Evolutionary conservation across 148 eudicot genomes (phyloP).

Genomic region (Vaccinium vitisidaea): DNA sequence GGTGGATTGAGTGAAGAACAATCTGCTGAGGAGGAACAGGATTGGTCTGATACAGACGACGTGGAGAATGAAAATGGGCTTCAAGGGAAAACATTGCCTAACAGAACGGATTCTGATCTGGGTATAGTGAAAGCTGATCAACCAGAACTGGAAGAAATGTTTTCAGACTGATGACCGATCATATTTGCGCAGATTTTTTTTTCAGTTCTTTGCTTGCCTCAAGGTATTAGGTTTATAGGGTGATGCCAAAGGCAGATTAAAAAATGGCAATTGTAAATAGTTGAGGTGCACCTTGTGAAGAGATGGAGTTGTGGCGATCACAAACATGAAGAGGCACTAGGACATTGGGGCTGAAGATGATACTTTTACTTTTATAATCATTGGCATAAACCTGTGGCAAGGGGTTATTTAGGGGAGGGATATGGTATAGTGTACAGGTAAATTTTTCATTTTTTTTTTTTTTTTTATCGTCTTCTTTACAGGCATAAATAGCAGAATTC

Average conservation of each 20-base stretch:
- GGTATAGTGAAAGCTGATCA: slow-evolving; percentile 21
- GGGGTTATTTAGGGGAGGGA: neutral
- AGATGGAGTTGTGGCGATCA: neutral
- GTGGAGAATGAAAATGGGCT: slow-evolving; percentile 24
- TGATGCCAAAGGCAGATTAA: slow-evolving; percentile 1
- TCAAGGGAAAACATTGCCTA: slow-evolving; percentile 16
- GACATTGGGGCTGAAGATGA: slow-evolving; percentile 5
- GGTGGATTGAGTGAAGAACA: slow-evolving; percentile 31
- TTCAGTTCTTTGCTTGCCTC: neutral
- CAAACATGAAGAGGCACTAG: slow-evolving; percentile 23
- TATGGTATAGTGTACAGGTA: neutral
- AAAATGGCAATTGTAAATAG: slow-evolving; percentile 28
- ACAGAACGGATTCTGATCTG: slow-evolving; percentile 16
- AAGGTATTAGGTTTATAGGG: slow-evolving; percentile 1
- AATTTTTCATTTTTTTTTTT: neutral
- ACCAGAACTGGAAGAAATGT: slow-evolving; percentile 36
- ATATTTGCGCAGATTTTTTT: neutral
- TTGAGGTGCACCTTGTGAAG: slow-evolving; percentile 11
- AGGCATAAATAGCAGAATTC: neutral
- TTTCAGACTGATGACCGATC: slow-evolving; percentile 21
- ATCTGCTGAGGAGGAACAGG: slow-evolving; percentile 43
- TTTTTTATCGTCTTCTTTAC: neutral
- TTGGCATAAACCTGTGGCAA: slow-evolving; percentile 5
- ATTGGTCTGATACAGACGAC: slow-evolving; percentile 35
- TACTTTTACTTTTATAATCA: too few species aligned